phyloP scores from a whole-genome alignment of 768 basidiomycete genomes.

The Lentinula sp. region DNA sequence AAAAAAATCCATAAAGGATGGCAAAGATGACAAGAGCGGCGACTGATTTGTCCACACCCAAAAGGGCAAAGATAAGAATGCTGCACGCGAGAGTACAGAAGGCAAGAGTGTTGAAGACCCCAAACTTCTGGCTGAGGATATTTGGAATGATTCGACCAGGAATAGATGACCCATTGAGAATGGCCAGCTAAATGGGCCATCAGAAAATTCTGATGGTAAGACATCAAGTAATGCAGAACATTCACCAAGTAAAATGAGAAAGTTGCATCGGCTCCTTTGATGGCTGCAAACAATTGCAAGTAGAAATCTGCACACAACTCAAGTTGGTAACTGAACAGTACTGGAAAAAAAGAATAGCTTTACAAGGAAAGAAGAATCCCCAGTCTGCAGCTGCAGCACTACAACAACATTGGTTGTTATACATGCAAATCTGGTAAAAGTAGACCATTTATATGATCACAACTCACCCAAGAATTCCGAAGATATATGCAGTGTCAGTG shows the following conservation, averaged over 20 bases:
- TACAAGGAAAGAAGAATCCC: slow-evolving; percentile 49
- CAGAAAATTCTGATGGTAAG: neutral
- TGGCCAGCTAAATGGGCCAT: slow-evolving; percentile 30
- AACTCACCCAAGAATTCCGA: too few species aligned
- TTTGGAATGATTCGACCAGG: slow-evolving; percentile 54
- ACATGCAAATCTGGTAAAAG: neutral
- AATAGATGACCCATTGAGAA: slow-evolving; percentile 46
- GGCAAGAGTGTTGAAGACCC: slow-evolving; percentile 45
- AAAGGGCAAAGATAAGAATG: slow-evolving; percentile 38
- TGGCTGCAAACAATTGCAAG: slow-evolving; percentile 43
- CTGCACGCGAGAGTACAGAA: slow-evolving; percentile 35
- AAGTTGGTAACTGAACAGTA: neutral
- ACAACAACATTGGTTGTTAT: too few species aligned
- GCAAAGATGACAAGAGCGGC: slow-evolving; percentile 25
- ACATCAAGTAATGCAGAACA: neutral
- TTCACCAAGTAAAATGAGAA: slow-evolving; percentile 45
- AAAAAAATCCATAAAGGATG: neutral
- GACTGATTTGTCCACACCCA: slow-evolving; percentile 29
- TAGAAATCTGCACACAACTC: slow-evolving; percentile 38
- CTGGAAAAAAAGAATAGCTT: slow-evolving; percentile 5
- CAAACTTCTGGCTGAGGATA: slow-evolving; percentile 43
- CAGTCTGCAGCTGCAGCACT: slow-evolving; percentile 36
- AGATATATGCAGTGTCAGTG: slow-evolving; percentile 10
- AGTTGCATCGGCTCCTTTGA: slow-evolving; percentile 31
- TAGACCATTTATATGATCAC: too few species aligned